These are phyloP conservation scores for Lyophyllum decastes DNA, from an alignment of 768 basidiomycete genomes.

Conservation along the genomic window DNA sequence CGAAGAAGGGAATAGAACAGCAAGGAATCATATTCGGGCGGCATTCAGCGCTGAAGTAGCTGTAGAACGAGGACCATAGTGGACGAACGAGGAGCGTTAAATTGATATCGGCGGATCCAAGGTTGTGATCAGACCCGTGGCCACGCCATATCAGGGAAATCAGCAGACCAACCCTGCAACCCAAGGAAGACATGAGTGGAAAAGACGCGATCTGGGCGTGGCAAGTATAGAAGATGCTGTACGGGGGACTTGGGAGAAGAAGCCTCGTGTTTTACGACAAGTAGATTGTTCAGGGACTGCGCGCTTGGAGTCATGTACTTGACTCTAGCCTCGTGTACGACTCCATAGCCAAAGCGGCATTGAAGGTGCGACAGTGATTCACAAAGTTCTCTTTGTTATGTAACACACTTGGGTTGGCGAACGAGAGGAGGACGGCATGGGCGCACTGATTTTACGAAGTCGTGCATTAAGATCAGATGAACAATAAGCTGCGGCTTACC, in stretches of 20 bases:
- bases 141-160: conserved; percentile 20
- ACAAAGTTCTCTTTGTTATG: not conserved
- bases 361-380: not conserved
- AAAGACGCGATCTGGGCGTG: not conserved
- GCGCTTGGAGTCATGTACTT: not conserved
- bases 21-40: conserved; percentile 5
- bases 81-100: conserved; percentile 8
- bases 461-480: not conserved
- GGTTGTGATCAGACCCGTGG: conserved; percentile 16
- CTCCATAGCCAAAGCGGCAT: not conserved
- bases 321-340: not conserved
- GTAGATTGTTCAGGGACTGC: not conserved
- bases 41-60: conserved; percentile 10
- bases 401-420: not conserved
- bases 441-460: not conserved
- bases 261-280: conserved; percentile 16
- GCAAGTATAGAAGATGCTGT: not conserved
- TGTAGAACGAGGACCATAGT: conserved; percentile 13
- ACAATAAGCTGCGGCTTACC: not conserved
- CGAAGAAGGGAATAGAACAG: conserved; percentile 4
- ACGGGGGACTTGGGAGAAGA: not conserved
- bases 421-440: not conserved
- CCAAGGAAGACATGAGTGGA: not conserved
- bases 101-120: conserved; percentile 13
- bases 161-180: conserved; percentile 15